Conservation (phyloP, 2,329 filamentous ascomycete species). For the Dactylellina sp. region DNA sequence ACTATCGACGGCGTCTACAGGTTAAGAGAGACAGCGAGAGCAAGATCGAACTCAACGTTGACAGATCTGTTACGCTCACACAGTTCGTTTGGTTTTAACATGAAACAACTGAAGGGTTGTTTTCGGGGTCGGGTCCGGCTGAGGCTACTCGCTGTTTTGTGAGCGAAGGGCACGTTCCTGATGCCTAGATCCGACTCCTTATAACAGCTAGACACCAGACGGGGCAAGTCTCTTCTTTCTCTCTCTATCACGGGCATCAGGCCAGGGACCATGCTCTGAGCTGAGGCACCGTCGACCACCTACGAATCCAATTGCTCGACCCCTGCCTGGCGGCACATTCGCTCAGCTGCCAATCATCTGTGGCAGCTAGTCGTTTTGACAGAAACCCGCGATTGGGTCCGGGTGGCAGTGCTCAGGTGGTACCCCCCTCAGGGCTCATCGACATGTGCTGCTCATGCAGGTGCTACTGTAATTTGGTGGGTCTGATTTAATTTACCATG, state of each 20-base stretch:
- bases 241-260: too few species aligned
- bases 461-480: neutral
- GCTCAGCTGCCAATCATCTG: constrained; percentile 16
- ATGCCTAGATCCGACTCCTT: constrained; percentile 6
- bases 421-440: neutral
- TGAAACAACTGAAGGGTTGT: constrained; percentile 45
- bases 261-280: too few species aligned
- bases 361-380: constrained; percentile 20
- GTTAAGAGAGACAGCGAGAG: constrained; percentile 9
- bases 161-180: constrained; percentile 10
- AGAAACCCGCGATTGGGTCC: constrained; percentile 26
- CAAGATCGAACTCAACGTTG: constrained; percentile 27
- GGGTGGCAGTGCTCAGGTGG: constrained; percentile 36
- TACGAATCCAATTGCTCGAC: constrained; percentile 15
- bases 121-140: constrained; percentile 32
- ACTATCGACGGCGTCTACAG: constrained; percentile 1
- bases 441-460: constrained; percentile 7
- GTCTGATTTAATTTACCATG: neutral
- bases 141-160: constrained; percentile 12
- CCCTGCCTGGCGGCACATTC: constrained; percentile 46
- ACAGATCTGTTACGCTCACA: constrained; percentile 26
- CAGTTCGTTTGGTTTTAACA: constrained; percentile 44
- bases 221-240: too few species aligned
- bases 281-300: too few species aligned
- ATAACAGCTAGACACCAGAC: too few species aligned